A percentile compares a stretch with the other conserved stretches of the same genome.
Conservation (phyloP, 768 basidiomycete genomes). For the Pisolithus sp. region DNA sequence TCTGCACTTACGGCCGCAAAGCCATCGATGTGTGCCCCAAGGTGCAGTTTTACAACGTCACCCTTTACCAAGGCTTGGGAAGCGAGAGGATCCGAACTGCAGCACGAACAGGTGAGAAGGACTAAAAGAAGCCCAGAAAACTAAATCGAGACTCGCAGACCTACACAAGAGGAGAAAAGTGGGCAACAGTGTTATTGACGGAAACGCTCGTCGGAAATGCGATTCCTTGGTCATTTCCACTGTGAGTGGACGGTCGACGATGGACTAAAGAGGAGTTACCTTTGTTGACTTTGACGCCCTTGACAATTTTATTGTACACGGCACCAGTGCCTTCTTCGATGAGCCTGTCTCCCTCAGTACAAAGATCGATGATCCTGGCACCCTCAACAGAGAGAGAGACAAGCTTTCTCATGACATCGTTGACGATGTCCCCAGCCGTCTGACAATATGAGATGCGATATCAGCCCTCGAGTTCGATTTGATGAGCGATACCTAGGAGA, state of each 20-base stretch:
- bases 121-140: not conserved
- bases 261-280: slow-evolving; percentile 41
- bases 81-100: slow-evolving; percentile 69
- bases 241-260: slow-evolving; percentile 5
- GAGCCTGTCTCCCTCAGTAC: slow-evolving; percentile 88
- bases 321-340: slow-evolving; percentile 78
- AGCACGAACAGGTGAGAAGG: slow-evolving; percentile 2
- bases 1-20: slow-evolving; percentile 92
- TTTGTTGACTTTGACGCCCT: slow-evolving; percentile 83
- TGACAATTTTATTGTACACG: slow-evolving; percentile 87
- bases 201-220: slow-evolving; percentile 94
- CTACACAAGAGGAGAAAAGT: slow-evolving; percentile 93
- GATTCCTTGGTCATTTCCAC: slow-evolving; percentile 47
- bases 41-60: slow-evolving; percentile 93
- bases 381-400: slow-evolving; percentile 72
- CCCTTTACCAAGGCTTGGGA: slow-evolving; percentile 65
- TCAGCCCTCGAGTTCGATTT: slow-evolving; percentile 14
- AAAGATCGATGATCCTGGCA: slow-evolving; percentile 85
- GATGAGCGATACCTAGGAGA: slow-evolving; percentile 1
- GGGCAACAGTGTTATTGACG: slow-evolving; percentile 91
- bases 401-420: slow-evolving; percentile 79
- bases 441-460: slow-evolving; percentile 25
- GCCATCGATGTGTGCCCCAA: slow-evolving; percentile 97
- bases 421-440: slow-evolving; percentile 89
- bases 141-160: slow-evolving; percentile 26